Base-by-base conservation (phyloP, 306 rosid genomes). In the Ammopiptanthus mongolicus region DNA sequence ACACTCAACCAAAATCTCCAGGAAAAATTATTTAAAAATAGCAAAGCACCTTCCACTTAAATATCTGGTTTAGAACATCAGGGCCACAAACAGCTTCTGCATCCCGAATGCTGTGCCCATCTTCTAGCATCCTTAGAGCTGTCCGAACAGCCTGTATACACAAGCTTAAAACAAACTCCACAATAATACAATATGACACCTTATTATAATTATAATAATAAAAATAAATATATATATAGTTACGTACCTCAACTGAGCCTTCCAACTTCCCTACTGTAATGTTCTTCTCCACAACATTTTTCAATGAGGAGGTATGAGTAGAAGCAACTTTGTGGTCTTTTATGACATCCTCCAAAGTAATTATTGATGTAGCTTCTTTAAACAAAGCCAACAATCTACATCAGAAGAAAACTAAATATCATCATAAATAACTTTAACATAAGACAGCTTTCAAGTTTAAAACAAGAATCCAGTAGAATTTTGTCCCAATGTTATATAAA, bases 251-350 rank as follows among this genome's bases (percentile, higher is more conserved):
- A 75, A 90, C 89, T 69, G 96, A 83, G 36, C 89, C 92, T 77
- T 92, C 97, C 91, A 95, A 82, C 87, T 90, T 95, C 37, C 97
- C 99, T 67, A 71, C 37, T 33, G 90, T 90, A 68, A 92, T 88
- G 84, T 79, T 88, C 88, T 62, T 92, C 59, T 92, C 99, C 75
- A 87, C 91, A 14, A 76, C 65, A 75, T 23, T 60, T 69, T 63
- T 89, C 50, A 80, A 75, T 0, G 86, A 82, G 58, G 73, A 44
- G 19, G 85, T 34, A 71, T 90, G 91, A 81, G 96, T 85, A 41
- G 87, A 78, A 60, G 85, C 82, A 76, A 85, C 73, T 71, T 85
- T 85, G 73, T 86, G 90, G 74, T 84, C 89, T 87, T 68, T 41
- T 62, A 77, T 51, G 33, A 95, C 87, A 53, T 71, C 81, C 50